Evolutionary conservation across 768 basidiomycete species (phyloP), one percentile per base, ranked within the genome.

Genomic region (Hydnum rufescens): DNA sequence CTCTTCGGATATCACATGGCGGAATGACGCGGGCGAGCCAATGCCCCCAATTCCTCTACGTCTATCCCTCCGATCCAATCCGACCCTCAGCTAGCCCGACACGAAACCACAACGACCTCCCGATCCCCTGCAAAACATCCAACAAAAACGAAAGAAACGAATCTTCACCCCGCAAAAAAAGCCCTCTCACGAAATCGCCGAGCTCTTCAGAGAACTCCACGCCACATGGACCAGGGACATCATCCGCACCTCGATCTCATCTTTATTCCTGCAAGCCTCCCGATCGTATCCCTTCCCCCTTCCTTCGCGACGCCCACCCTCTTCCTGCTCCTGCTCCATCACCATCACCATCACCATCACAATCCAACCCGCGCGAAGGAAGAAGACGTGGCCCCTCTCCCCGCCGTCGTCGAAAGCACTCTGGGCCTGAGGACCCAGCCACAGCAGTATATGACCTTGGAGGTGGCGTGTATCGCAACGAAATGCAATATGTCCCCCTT

Each of bases 391-490:
- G 23, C 13, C 13, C 13, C 13, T 13, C 22, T 22, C 36, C 36
- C 13, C 36, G 36, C 36, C 36, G 36, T 39, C 36, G 36, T 22
- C 36, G 36, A 39, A 39, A 26, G 25, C 26, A 13, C 44, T 47
- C 44, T 25, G 44, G 13, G 44, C 13, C 1, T 13, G 13, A 25
- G 44, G 13, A 13, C 26, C 28, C 30, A 25, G 4, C 34, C n/a
- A n/a, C n/a, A n/a, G n/a, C n/a, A n/a, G n/a, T n/a, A n/a, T 56
- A 78, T n/a, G 79, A 80, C 3, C 60, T 82, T 3, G 88, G 88
- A 2, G 85, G 80, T 0, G 83, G 84, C 3, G 73, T 71, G 31
- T 74, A 73, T 55, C 74, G 73, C 55, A 71, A 78, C 8, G 70
- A 69, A 2, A 66, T 66, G 4, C 78, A 74, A 57, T 92, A 90